These are phyloP conservation scores for Sphaerostilbella broomeana DNA, from an alignment of 2,329 filamentous ascomycete species.

Conservation along the genomic window DNA sequence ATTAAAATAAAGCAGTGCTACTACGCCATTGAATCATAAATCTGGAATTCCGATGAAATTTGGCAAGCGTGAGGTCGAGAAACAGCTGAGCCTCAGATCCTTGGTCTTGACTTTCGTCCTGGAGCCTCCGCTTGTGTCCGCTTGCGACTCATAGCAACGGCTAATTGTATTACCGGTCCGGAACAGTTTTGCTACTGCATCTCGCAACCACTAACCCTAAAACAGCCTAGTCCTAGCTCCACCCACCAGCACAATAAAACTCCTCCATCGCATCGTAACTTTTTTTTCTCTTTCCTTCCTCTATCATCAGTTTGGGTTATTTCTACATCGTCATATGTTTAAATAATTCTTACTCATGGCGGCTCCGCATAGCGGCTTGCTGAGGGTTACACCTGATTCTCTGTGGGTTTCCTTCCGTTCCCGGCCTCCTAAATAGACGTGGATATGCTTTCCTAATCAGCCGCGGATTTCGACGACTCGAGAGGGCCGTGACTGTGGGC, in stretches of 20 bases:
- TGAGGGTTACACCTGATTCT: conserved; percentile 42
- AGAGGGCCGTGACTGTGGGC: conserved; percentile 46
- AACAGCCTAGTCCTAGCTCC: neutral
- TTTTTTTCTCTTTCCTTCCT: conserved; percentile 27
- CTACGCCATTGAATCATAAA: no score
- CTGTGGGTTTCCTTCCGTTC: conserved; percentile 50
- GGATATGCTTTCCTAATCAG: conserved; percentile 43
- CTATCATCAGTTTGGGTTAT: conserved; percentile 41
- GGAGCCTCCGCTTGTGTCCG: no score
- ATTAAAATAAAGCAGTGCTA: no score
- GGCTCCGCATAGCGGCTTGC: conserved; percentile 50
- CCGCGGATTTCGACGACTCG: conserved; percentile 28
- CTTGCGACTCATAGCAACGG: no score
- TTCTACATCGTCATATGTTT: conserved; percentile 48
- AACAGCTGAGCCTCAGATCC: no score
- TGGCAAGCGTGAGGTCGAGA: no score
- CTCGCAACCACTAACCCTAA: neutral
- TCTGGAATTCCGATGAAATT: no score
- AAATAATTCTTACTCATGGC: conserved; percentile 37
- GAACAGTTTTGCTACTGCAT: no score
- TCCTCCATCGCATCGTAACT: conserved; percentile 3
- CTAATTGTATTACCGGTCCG: conserved; percentile 6
- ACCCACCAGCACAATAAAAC: conserved; percentile 14
- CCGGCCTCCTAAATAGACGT: conserved; percentile 44
- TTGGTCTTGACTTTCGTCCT: no score